A percentile compares a stretch with the other conserved stretches of the same genome.
Evolutionary conservation across 2,329 filamentous ascomycete species (phyloP).

Genomic region (Coleophoma crateriformis): DNA sequence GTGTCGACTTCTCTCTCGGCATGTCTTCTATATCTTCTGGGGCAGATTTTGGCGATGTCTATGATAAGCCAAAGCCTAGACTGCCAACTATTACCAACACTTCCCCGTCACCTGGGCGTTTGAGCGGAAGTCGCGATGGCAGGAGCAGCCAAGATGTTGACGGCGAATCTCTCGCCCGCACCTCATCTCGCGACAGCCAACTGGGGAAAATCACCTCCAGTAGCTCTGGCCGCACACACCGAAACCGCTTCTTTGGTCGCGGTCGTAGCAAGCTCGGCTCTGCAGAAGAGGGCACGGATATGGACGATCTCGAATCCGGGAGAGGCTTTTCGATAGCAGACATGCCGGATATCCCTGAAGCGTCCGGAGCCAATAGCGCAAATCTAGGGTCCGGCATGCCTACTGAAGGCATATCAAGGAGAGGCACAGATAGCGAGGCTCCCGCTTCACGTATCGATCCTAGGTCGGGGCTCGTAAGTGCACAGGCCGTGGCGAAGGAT

Average conservation of each 20-base stretch:
- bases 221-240: conserved; percentile 36
- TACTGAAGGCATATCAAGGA: background rate
- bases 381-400: conserved; percentile 5
- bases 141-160: conserved; percentile 10
- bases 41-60: conserved; percentile 60
- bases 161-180: conserved; percentile 7
- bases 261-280: conserved; percentile 22
- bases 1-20: conserved; percentile 67
- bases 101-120: conserved; percentile 17
- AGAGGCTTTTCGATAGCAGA: conserved; percentile 20
- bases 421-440: background rate
- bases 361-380: conserved; percentile 7
- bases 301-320: conserved; percentile 24
- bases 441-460: conserved; percentile 19
- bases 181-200: conserved; percentile 13
- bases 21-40: conserved; percentile 53
- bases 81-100: conserved; percentile 32
- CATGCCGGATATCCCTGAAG: conserved; percentile 39
- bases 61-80: conserved; percentile 43
- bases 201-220: conserved; percentile 24
- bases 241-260: conserved; percentile 59
- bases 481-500: conserved; percentile 22
- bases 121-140: conserved; percentile 1
- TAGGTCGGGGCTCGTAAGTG: conserved; percentile 23
- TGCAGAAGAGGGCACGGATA: conserved; percentile 17